Conservation (phyloP, 2,329 filamentous ascomycete genomes). For the Amphichorda felina region DNA sequence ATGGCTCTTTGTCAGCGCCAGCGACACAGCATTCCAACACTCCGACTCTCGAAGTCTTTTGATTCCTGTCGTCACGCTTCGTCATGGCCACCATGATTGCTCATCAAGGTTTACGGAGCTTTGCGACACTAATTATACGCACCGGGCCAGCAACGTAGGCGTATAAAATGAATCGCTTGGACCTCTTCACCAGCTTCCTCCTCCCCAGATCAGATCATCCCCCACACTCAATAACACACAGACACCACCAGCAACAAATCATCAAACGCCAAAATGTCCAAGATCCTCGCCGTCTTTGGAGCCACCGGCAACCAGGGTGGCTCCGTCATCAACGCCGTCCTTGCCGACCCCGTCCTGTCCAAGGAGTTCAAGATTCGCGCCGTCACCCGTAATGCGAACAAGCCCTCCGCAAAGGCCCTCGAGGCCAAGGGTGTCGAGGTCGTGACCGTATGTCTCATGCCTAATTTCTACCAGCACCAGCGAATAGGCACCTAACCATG, state of each 20-base stretch:
- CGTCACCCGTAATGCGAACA: constrained; percentile 31
- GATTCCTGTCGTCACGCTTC: too few species aligned
- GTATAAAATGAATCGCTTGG: too few species aligned
- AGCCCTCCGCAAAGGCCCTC: constrained; percentile 25
- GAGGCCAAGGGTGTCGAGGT: constrained; percentile 28
- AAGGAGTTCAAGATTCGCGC: constrained; percentile 31
- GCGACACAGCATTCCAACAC: too few species aligned
- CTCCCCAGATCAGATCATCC: too few species aligned
- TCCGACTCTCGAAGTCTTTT: too few species aligned
- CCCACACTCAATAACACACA: neutral
- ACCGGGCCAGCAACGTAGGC: too few species aligned
- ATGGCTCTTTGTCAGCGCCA: too few species aligned
- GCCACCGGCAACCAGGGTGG: constrained; percentile 37
- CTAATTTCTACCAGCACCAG: neutral
- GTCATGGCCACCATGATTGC: too few species aligned
- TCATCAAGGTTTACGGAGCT: too few species aligned
- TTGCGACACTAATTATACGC: too few species aligned
- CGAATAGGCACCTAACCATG: constrained; percentile 3
- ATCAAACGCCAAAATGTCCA: constrained; percentile 5
- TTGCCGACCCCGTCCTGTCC: constrained; percentile 31
- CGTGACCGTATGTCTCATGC: constrained; percentile 16
- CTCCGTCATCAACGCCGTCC: constrained; percentile 30
- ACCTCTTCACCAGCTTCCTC: too few species aligned
- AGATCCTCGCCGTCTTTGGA: constrained; percentile 30
- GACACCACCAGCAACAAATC: too few species aligned